Conservation (phyloP, 2,329 filamentous ascomycete genomes). For the Verticillium zaregamsianum region DNA sequence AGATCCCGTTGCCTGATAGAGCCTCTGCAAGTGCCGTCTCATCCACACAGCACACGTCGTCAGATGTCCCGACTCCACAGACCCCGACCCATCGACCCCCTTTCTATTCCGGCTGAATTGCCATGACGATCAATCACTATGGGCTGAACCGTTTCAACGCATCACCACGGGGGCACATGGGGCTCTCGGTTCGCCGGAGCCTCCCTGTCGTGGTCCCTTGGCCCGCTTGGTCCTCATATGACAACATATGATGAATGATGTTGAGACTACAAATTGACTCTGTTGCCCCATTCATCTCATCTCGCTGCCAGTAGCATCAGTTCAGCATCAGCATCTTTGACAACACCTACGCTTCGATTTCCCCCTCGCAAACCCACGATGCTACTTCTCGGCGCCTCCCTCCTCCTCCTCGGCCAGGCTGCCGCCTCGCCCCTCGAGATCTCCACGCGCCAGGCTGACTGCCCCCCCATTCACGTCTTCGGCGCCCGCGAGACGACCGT, state of each 20-base stretch:
- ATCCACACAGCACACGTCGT: neutral
- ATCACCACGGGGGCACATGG: neutral
- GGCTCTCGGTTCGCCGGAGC: neutral
- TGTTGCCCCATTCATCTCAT: neutral
- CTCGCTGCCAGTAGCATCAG: neutral
- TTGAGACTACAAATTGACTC: neutral
- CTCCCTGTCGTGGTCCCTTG: neutral
- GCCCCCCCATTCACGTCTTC: constrained; percentile 39
- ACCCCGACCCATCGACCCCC: neutral
- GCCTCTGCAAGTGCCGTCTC: neutral
- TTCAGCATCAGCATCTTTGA: neutral
- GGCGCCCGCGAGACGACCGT: constrained; percentile 46
- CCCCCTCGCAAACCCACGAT: neutral
- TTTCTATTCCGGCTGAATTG: neutral
- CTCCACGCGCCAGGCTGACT: constrained; percentile 13
- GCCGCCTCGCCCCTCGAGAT: neutral
- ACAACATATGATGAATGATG: neutral
- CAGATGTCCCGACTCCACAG: neutral
- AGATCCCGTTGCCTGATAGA: neutral
- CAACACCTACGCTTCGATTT: neutral
- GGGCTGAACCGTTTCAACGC: neutral
- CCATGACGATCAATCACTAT: neutral
- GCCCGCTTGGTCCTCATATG: neutral
- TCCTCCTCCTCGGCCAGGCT: constrained; percentile 5
- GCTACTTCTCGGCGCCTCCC: constrained; percentile 3